Percentiles rank a stretch among this genome's conserved stretches.
Evolutionary conservation across 495 filamentous ascomycete genomes (phyloP).

Genomic region (Cercophora scortea): DNA sequence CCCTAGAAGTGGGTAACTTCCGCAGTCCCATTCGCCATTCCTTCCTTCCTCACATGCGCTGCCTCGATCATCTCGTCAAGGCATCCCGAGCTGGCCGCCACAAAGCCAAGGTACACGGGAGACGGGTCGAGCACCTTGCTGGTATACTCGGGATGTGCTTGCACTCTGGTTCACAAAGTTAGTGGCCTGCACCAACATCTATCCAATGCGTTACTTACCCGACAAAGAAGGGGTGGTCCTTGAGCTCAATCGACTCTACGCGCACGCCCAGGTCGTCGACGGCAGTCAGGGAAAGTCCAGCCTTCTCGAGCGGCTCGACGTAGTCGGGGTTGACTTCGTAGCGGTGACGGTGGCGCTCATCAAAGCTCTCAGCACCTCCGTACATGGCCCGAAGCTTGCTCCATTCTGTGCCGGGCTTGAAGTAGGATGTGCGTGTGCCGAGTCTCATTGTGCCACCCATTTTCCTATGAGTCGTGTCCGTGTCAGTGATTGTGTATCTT

Average conservation of each 20-base stretch:
- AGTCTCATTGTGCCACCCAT: conserved; percentile 93
- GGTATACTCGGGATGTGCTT: conserved; percentile 17
- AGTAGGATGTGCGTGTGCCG: conserved; percentile 64
- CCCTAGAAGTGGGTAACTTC: too few relatives aligned
- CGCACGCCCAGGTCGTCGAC: conserved; percentile 77
- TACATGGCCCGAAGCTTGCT: conserved; percentile 70
- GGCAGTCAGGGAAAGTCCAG: conserved; percentile 59
- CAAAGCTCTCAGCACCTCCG: conserved; percentile 42
- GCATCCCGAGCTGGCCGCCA: conserved; percentile 65
- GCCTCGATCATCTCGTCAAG: conserved; percentile 29
- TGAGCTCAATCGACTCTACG: conserved; percentile 87
- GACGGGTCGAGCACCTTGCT: conserved; percentile 45
- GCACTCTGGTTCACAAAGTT: conserved; percentile 1
- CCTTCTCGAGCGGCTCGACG: conserved; percentile 48
- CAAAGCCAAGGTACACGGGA: conserved; percentile 76
- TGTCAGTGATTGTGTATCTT: too few relatives aligned
- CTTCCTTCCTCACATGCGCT: background rate
- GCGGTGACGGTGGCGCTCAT: conserved; percentile 65
- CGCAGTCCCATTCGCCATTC: too few relatives aligned
- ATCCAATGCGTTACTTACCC: conserved; percentile 18
- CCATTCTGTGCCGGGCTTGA: conserved; percentile 75
- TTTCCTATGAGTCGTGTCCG: conserved; percentile 28
- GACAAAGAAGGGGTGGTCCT: conserved; percentile 86
- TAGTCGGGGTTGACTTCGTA: conserved; percentile 70
- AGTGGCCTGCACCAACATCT: too few relatives aligned